A percentile compares a stretch with the other conserved stretches of the same genome.
These are phyloP conservation scores for Spergularia bocconei DNA, from an alignment of 148 eudicot genomes.

Conservation along the genomic window DNA sequence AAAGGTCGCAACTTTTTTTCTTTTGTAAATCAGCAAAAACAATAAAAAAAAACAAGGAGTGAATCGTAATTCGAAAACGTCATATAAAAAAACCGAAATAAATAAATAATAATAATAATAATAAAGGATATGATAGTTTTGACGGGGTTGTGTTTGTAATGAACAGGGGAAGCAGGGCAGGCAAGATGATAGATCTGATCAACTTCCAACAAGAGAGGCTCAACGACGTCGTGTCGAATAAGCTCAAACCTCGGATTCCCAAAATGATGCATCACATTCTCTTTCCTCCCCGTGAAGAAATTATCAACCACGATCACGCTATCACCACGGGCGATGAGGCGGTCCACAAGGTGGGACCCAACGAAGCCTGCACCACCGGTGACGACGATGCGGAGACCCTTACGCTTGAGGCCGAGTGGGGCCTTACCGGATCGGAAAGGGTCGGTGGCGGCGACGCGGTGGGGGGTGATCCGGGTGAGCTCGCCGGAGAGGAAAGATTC, in stretches of 20 bases:
- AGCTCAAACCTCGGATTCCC: constrained; percentile 87
- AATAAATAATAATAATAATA: not conserved
- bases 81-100: not conserved
- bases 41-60: too few species aligned
- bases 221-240: constrained; percentile 96
- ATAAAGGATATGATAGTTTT: constrained; percentile 90
- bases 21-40: too few species aligned
- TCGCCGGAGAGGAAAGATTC: constrained; percentile 35
- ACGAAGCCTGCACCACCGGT: constrained; percentile 96
- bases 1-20: too few species aligned
- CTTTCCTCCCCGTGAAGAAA: constrained; percentile 88
- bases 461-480: constrained; percentile 25
- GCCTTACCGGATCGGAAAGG: constrained; percentile 63
- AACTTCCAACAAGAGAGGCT: constrained; percentile 79
- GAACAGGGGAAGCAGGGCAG: constrained; percentile 98
- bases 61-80: too few species aligned
- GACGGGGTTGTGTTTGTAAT: constrained; percentile 95
- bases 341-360: constrained; percentile 89
- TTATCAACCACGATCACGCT: constrained; percentile 95
- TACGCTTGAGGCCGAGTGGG: constrained; percentile 69
- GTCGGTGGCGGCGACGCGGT: not conserved
- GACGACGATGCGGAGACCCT: constrained; percentile 81
- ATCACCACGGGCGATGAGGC: constrained; percentile 74
- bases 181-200: constrained; percentile 98
- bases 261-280: constrained; percentile 87